Percentiles rank a stretch among this genome's conserved stretches.
phyloP scores from a whole-genome alignment of 257 asterid genomes.

The Przewalskia tangutica region DNA sequence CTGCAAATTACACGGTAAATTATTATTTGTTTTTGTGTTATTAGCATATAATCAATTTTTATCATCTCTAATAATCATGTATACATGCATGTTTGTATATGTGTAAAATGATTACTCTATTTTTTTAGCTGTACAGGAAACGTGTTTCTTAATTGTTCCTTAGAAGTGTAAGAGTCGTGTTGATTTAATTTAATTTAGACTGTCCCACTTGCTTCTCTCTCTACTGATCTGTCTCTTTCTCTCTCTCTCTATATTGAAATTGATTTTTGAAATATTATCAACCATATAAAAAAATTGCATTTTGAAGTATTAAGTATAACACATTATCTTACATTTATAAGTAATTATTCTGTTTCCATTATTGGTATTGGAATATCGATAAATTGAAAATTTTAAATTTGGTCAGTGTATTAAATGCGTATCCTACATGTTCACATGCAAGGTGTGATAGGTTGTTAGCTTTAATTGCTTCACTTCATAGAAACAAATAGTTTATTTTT shows the following conservation, averaged over 20 bases:
- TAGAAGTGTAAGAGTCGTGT: conserved; percentile 4
- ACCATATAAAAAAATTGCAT: background rate
- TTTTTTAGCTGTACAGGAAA: background rate
- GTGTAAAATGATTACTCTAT: background rate
- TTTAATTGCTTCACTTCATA: conserved; percentile 16
- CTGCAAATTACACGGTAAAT: too few relatives aligned
- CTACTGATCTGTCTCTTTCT: background rate
- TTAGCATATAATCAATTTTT: too few relatives aligned
- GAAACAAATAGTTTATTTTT: background rate
- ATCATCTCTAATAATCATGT: too few relatives aligned
- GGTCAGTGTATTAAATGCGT: conserved; percentile 30
- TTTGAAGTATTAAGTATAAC: background rate
- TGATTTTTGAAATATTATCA: background rate
- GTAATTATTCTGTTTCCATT: background rate
- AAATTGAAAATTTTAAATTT: background rate
- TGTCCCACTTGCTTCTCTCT: background rate
- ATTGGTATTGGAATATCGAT: background rate
- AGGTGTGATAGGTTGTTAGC: conserved; percentile 19
- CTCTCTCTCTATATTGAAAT: background rate
- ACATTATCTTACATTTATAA: background rate
- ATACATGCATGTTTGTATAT: background rate
- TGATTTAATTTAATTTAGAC: background rate
- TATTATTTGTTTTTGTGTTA: too few relatives aligned
- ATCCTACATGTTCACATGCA: conserved; percentile 45
- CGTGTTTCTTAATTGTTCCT: conserved; percentile 2